Base-by-base conservation (phyloP, 2,329 filamentous ascomycete genomes). In the Sporothrix pallida region DNA sequence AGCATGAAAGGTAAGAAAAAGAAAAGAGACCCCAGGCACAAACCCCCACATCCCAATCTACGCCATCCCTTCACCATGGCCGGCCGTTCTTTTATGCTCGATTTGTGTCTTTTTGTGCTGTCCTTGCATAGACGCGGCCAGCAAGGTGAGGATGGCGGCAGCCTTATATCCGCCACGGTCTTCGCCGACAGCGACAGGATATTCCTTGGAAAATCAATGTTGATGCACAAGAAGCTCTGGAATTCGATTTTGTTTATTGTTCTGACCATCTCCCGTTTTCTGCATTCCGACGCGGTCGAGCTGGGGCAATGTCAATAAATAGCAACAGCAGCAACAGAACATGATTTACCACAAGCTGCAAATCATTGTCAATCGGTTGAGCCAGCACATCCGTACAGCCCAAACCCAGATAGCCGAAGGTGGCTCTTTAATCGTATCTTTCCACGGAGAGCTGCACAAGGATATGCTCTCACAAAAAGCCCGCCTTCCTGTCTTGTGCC, bases 21-120 rank as follows among this genome's bases (percentile, higher is more conserved):
- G 46, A 31, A 68, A 31, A 20, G 46, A 31, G 50, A 31, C 20
- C 1, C 44, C 44, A 68, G 63, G 63, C 37, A 17, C 12, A 23
- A 44, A 44, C 20, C 70, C 56, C 70, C 56, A 71, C 70, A 71
- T 71, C 70, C 20, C 20, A 71, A 71, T 71, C 70, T 71, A 42
- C 58, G 70, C 13, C 70, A 63, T 52, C 58, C 70, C 70, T 63
- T 71, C 70, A 50, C 23, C 58, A 60, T 54, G 37, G 50, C n/a
- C 50, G 23, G 46, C 10, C 44, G 42, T 58, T 20, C 10, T 17
- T 50, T 20, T 50, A 20, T 48, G 13, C 44, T 17, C 46, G n/a
- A 23, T 26, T 58, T 56, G 31, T 44, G n/a, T 12, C 12, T 37
- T 70, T 26, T 70, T 20, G 20, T 31, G 52, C 46, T 9, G 52